Evolutionary conservation across 2,329 filamentous ascomycete genomes (phyloP), one percentile per base, ranked within the genome.

Genomic region (Phialemonium atrogriseum): DNA sequence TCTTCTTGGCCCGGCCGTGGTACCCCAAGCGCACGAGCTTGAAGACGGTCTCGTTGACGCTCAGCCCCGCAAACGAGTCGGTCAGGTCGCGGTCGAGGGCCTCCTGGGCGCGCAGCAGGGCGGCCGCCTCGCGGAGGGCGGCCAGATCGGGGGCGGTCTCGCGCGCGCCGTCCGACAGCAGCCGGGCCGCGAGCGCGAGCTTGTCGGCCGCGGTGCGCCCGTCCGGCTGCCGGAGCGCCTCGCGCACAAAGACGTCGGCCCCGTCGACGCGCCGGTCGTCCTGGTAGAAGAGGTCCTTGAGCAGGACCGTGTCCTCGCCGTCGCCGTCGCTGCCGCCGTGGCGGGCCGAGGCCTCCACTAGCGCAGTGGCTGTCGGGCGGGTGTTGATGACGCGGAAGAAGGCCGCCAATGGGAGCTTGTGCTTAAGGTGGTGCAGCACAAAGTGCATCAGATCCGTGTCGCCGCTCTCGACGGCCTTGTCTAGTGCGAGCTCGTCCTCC

Each of bases 281-380:
- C 59, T 96, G 91, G 54, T 98, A 98, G 61, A 91, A 98, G 4
- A 98, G 66, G 51, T 96, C 91, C 50, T 96, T 98, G 16, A 98
- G 73, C 14, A 98, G 58, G 1, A 74, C 70, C 46, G 94, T 87
- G 47, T 94, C 82, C 14, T 50, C 47, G 2, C 28, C 30, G 17
- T 21, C 32, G 4, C 33, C 46, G 7, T 42, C 43, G 10, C 36
- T 41, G 13, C 59, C 63, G 30, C 84, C 77, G 30, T 72, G 67
- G 26, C 60, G 52, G 0, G 91, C 89, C 0, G 80, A 81, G 2
- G 86, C 74, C 56, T 98, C 91, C 15, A 98, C 84, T 9, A 98
- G 72, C 0, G 91, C 85, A 3, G 85, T 87, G 4, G 91, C 91
- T 16, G 85, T 72, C 0, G 89, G 87, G 1, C 88, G 77, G 32